phyloP scores from a whole-genome alignment of 2,329 filamentous ascomycete species.

The Penicillium oxalicum region DNA sequence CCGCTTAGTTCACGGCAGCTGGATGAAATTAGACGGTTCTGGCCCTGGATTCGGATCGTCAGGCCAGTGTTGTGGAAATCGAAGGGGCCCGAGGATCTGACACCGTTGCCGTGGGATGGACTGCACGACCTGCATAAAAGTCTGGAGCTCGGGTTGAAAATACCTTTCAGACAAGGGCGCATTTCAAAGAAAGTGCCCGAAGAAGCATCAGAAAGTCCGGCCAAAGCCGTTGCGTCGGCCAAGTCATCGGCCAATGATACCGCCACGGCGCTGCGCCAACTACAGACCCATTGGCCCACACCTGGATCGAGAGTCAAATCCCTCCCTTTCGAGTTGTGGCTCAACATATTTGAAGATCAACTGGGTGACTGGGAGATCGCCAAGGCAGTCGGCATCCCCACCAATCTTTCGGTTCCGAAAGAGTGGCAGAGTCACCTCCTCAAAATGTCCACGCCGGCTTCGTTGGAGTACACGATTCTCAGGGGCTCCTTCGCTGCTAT shows the following conservation, averaged over 20 bases:
- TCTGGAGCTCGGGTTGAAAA: constrained; percentile 28
- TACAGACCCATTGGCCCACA: constrained; percentile 17
- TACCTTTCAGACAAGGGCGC: constrained; percentile 16
- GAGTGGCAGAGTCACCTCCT: constrained; percentile 64
- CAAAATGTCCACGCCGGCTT: constrained; percentile 61
- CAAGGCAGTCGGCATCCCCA: constrained; percentile 72
- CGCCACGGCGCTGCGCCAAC: constrained; percentile 19
- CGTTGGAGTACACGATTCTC: constrained; percentile 79
- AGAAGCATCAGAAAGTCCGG: constrained; percentile 1
- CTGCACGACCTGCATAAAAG: constrained; percentile 27
- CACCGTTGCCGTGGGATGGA: constrained; percentile 48
- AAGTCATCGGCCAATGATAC: constrained; percentile 44
- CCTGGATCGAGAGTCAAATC: constrained; percentile 20
- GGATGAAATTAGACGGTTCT: constrained; percentile 73
- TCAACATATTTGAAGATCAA: constrained; percentile 70
- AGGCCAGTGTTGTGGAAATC: constrained; percentile 79
- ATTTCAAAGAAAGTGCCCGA: constrained; percentile 8
- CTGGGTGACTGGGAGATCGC: constrained; percentile 88
- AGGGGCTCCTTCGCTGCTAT: constrained; percentile 64
- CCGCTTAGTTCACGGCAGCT: constrained; percentile 83
- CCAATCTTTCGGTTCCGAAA: constrained; percentile 64
- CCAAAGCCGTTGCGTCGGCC: constrained; percentile 25
- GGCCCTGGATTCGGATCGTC: constrained; percentile 80
- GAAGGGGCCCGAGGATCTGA: constrained; percentile 49
- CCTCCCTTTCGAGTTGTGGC: constrained; percentile 83